Evolutionary conservation across 192 early-diverging fungal species (phyloP).

Genomic region (Thamnidium elegans): DNA sequence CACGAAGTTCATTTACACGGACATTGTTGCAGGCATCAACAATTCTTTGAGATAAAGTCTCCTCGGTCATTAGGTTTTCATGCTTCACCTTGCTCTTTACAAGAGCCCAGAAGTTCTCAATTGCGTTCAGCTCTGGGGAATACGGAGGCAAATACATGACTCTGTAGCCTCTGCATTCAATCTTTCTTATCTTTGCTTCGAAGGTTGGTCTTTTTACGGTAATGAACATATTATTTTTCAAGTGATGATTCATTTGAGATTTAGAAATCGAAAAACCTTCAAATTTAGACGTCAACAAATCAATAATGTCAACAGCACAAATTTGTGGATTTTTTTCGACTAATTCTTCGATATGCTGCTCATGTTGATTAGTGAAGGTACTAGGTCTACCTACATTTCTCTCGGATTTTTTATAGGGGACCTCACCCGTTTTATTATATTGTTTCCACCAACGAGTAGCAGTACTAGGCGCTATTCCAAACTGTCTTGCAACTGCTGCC

Average conservation of each 20-base stretch:
- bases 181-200: no score
- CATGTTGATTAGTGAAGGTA: slow-evolving; percentile 1
- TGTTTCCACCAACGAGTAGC: slow-evolving; percentile 4
- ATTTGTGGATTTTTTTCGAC: not conserved
- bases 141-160: no score
- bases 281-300: not conserved
- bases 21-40: not conserved
- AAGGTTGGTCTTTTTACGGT: no score
- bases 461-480: not conserved
- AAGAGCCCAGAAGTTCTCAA: no score
- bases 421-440: not conserved
- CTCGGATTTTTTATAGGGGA: not conserved
- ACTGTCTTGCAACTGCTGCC: not conserved
- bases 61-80: no score
- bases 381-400: not conserved
- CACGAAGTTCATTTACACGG: not conserved
- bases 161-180: no score
- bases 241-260: no score
- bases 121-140: no score
- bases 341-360: not conserved
- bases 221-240: no score
- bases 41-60: not conserved
- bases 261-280: no score
- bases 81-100: no score
- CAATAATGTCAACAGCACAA: slow-evolving; percentile 14